These are phyloP conservation scores for Miscanthus lutarioriparius DNA, from an alignment of 176 grass and related monocot genomes.

Conservation along the genomic window DNA sequence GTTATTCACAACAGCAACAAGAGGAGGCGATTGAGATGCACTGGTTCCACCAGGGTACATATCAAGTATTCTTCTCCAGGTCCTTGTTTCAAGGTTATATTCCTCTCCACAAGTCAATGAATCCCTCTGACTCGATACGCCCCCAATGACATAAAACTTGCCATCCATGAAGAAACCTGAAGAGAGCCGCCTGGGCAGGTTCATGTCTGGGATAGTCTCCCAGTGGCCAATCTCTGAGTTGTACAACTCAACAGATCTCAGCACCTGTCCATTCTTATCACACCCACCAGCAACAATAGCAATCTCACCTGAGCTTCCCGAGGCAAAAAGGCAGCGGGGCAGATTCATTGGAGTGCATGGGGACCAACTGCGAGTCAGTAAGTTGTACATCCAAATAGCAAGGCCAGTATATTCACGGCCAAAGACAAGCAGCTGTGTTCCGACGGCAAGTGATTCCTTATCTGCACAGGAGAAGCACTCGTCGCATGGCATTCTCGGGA, in stretches of 20 bases:
- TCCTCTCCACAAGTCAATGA: constrained; percentile 90
- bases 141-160: constrained; percentile 91
- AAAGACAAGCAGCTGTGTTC: constrained; percentile 91
- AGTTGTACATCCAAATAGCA: constrained; percentile 90
- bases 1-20: constrained; percentile 89
- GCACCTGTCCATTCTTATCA: constrained; percentile 60
- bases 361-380: constrained; percentile 65
- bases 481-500: constrained; percentile 84
- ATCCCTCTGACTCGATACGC: constrained; percentile 61
- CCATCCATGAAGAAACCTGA: constrained; percentile 96
- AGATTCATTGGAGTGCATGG: constrained; percentile 75
- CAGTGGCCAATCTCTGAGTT: constrained; percentile 74
- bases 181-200: constrained; percentile 63
- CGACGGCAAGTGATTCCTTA: constrained; percentile 91
- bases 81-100: constrained; percentile 69
- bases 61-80: constrained; percentile 74
- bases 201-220: constrained; percentile 82
- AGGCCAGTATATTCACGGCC: constrained; percentile 77
- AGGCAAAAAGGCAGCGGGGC: constrained; percentile 79
- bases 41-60: constrained; percentile 83
- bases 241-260: constrained; percentile 78
- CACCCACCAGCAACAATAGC: constrained; percentile 87
- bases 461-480: constrained; percentile 89
- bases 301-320: constrained; percentile 67
- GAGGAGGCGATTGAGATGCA: constrained; percentile 78